These are phyloP conservation scores for Hyparrhenia diplandra DNA, from an alignment of 176 grass and related monocot genomes.

Conservation along the genomic window DNA sequence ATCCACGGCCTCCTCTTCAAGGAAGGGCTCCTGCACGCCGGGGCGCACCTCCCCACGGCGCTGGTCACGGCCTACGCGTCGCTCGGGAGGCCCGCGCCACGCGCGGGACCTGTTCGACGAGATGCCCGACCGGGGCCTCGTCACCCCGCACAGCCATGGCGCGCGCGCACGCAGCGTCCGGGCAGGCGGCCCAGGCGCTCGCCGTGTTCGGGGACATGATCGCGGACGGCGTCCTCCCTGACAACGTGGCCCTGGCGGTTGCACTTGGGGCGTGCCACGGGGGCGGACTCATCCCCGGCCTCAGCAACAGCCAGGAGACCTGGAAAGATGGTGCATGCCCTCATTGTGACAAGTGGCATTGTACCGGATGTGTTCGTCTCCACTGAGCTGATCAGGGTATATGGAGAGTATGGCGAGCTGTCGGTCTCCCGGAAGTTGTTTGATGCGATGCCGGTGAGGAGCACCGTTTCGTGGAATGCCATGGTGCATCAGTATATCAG, in stretches of 20 bases:
- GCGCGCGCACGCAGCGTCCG: constrained; percentile 24
- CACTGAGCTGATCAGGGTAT: constrained; percentile 55
- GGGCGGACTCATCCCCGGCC: neutral
- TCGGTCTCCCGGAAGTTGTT: constrained; percentile 29
- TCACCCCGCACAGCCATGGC: constrained; percentile 61
- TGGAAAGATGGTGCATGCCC: constrained; percentile 51
- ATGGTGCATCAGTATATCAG: constrained; percentile 74
- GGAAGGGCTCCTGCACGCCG: constrained; percentile 40
- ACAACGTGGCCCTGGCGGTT: constrained; percentile 46
- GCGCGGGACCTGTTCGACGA: constrained; percentile 53
- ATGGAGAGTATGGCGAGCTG: constrained; percentile 40
- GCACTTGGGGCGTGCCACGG: constrained; percentile 32
- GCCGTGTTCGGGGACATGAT: constrained; percentile 38
- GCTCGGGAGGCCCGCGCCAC: constrained; percentile 10
- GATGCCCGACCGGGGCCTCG: constrained; percentile 47
- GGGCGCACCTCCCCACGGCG: constrained; percentile 52
- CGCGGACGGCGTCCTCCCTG: constrained; percentile 29
- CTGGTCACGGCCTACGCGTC: constrained; percentile 6
- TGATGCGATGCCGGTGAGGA: constrained; percentile 40
- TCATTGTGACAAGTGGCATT: constrained; percentile 39
- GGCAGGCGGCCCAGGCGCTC: constrained; percentile 19
- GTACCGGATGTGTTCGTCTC: constrained; percentile 47
- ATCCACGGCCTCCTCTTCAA: constrained; percentile 59
- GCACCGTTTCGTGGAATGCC: constrained; percentile 51
- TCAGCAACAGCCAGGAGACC: neutral